Evolutionary conservation across 257 asterid species (phyloP), one percentile per base, ranked within the genome.

Genomic region (Handroanthus guayacan): DNA sequence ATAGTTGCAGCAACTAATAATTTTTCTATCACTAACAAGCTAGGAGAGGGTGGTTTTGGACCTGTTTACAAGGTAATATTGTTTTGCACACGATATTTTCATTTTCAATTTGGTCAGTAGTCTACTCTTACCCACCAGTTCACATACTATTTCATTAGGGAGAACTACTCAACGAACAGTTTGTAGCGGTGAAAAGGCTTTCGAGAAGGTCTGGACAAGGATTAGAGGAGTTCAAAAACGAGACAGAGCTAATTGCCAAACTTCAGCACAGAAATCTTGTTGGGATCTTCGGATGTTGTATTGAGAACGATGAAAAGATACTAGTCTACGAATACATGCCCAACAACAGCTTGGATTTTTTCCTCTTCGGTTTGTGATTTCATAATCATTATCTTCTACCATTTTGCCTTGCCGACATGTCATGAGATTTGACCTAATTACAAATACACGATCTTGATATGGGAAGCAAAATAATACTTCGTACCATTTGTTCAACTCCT

Each of bases 1-100:
- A 45, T 82, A 62, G 50, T 39, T 6, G 56, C 73, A 3, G 75
- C 76, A 12, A 79, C 83, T 13, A 52, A 66, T 52, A 54, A 82
- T 67, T 82, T 82, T 75, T 82, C 79, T 34, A 20, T 9, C 37
- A 67, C 34, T 38, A 78, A 74, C 51, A 81, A 78, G 75, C 77
- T 83, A 5, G 87, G 87, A 63, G 84, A 80, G 74, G 87, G 87
- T 36, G 87, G 84, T 50, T 83, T 83, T 77, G 87, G 84, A 37
- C 78, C 76, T 68, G 87, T 77, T 80, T 80, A 76, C 54, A 80
- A 83, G 82, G 81, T 83, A 69, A 9, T 62, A 58, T 25, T 57
- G 9, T 2, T 60, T 38, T 7, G 31, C 31, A 25, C 31, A 25
- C 31, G 31, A 25, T 25, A 25, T 25, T 25, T 25, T 25, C 31